A percentile compares a stretch with the other conserved stretches of the same genome.
Evolutionary conservation across 202 grass and related monocot genomes (phyloP).

Genomic region (Carex sylvatica): DNA sequence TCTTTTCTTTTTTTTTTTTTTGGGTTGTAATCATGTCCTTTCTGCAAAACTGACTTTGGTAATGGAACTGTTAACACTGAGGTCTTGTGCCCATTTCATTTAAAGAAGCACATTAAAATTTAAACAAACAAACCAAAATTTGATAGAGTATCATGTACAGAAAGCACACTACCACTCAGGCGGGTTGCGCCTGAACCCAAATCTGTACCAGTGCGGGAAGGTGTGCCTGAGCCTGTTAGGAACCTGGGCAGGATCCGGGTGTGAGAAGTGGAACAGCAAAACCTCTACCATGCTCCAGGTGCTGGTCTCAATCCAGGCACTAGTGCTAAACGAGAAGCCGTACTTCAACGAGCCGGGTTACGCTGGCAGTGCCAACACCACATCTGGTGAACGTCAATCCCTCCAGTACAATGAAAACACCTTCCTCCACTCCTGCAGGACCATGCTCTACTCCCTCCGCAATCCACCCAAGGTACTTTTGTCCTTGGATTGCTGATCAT

Average conservation of each 20-base stretch:
- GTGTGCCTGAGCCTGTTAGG: slow-evolving; percentile 89
- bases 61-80: background rate
- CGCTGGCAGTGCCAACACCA: slow-evolving; percentile 37
- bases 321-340: slow-evolving; percentile 86
- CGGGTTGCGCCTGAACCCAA: slow-evolving; percentile 86
- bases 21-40: background rate
- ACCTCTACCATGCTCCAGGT: slow-evolving; percentile 84
- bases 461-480: slow-evolving; percentile 65
- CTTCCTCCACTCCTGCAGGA: slow-evolving; percentile 75
- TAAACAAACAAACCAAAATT: slow-evolving; percentile 31
- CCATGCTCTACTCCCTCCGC: slow-evolving; percentile 80
- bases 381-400: slow-evolving; percentile 43
- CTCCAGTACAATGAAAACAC: slow-evolving; percentile 61
- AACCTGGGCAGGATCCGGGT: slow-evolving; percentile 73
- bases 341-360: slow-evolving; percentile 93
- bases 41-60: background rate
- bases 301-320: slow-evolving; percentile 82
- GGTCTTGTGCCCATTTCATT: background rate
- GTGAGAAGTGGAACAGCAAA: slow-evolving; percentile 77
- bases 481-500: slow-evolving; percentile 14
- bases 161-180: slow-evolving; percentile 72
- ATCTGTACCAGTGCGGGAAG: slow-evolving; percentile 80
- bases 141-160: slow-evolving; percentile 38
- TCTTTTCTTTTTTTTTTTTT: background rate
- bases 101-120: background rate